A percentile compares a stretch with the other conserved stretches of the same genome.
Evolutionary conservation across 140 eudicot species (phyloP).

Genomic region (Cichorium intybus): DNA sequence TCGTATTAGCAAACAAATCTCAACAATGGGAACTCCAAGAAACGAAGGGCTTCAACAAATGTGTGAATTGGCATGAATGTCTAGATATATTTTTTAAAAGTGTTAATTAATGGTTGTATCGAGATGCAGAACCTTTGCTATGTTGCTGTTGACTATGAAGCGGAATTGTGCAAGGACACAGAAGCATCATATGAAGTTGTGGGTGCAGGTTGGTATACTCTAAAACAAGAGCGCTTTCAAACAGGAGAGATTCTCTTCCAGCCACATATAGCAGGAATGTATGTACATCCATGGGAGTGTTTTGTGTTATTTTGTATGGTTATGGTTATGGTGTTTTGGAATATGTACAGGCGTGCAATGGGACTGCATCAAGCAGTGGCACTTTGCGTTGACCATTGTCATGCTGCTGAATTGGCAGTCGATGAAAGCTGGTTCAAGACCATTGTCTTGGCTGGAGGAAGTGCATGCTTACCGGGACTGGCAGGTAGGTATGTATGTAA

Average conservation of each 20-base stretch:
- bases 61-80: too few species aligned
- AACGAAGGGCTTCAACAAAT: too few species aligned
- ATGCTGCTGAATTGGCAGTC: constrained; percentile 64
- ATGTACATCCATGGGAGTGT: constrained; percentile 40
- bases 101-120: constrained; percentile 26
- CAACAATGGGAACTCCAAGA: too few species aligned
- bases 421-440: constrained; percentile 88
- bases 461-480: constrained; percentile 90
- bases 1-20: too few species aligned
- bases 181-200: constrained; percentile 65
- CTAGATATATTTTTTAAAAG: background rate
- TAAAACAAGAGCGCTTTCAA: constrained; percentile 84
- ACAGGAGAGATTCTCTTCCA: constrained; percentile 94
- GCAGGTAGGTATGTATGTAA: constrained; percentile 46
- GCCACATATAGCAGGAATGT: constrained; percentile 98
- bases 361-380: constrained; percentile 90
- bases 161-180: constrained; percentile 73
- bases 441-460: constrained; percentile 85
- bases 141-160: constrained; percentile 90
- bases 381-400: constrained; percentile 92
- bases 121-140: constrained; percentile 82
- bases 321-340: background rate
- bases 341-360: constrained; percentile 73
- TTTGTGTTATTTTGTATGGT: background rate
- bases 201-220: constrained; percentile 71